These are phyloP conservation scores for Lolium perenne DNA, from an alignment of 176 grass and related monocot species.

Conservation along the genomic window DNA sequence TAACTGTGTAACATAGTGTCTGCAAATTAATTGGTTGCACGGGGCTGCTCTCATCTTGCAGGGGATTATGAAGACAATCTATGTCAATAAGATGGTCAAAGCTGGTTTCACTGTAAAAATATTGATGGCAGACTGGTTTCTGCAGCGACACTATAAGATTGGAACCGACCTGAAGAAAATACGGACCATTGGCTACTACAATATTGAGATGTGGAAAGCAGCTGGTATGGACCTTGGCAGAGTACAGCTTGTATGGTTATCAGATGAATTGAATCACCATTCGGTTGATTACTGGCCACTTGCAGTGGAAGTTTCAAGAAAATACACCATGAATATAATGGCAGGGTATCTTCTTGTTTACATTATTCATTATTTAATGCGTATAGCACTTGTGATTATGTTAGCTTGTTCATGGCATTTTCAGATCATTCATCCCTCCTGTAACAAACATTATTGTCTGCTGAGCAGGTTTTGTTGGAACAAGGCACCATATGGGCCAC, in stretches of 20 bases:
- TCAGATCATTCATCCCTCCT: background rate
- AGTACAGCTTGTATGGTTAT: slow-evolving; percentile 21
- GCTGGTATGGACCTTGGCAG: slow-evolving; percentile 7
- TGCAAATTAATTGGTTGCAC: background rate
- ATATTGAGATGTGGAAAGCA: slow-evolving; percentile 23
- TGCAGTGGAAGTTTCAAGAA: slow-evolving; percentile 1
- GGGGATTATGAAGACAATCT: slow-evolving; percentile 16
- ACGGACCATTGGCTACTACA: background rate
- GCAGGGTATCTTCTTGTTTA: background rate
- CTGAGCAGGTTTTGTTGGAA: background rate
- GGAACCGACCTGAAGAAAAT: background rate
- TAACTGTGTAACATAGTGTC: background rate
- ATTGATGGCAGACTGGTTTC: slow-evolving; percentile 30
- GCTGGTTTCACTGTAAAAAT: slow-evolving; percentile 11
- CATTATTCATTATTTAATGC: background rate
- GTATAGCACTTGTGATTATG: background rate
- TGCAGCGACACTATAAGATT: background rate
- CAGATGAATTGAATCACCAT: background rate
- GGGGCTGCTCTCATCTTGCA: background rate
- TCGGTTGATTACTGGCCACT: background rate
- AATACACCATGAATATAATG: background rate
- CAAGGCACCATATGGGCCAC: background rate
- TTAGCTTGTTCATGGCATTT: background rate
- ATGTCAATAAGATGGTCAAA: slow-evolving; percentile 1
- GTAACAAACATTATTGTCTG: background rate